phyloP scores from a whole-genome alignment of 805 yeast species.

The Wickerhamomyces xylosicus region DNA sequence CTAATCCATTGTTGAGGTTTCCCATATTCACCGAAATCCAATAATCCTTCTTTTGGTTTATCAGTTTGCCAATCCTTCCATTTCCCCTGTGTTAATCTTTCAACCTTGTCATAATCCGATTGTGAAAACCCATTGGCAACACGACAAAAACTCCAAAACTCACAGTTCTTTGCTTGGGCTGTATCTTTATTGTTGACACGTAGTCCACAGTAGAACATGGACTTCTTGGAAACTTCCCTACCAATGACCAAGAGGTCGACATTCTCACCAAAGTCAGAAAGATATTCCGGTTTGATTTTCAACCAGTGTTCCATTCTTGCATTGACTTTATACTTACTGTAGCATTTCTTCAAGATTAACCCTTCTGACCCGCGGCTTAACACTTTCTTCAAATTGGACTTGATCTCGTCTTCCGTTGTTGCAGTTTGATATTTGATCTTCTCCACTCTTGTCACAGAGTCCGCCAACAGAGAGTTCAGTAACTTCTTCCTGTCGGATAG shows the following conservation, averaged over 20 bases:
- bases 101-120: conserved; percentile 51
- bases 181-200: conserved; percentile 30
- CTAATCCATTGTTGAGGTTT: conserved; percentile 71
- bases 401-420: conserved; percentile 39
- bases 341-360: conserved; percentile 57
- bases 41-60: conserved; percentile 29
- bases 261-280: conserved; percentile 79
- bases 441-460: conserved; percentile 33
- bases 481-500: conserved; percentile 46
- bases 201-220: conserved; percentile 65
- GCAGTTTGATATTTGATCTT: conserved; percentile 32
- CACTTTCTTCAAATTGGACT: conserved; percentile 42
- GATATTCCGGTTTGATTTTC: conserved; percentile 85
- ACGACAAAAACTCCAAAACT: conserved; percentile 58
- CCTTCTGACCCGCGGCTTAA: conserved; percentile 71
- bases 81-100: conserved; percentile 42
- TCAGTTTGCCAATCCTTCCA: conserved; percentile 40
- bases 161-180: conserved; percentile 9
- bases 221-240: conserved; percentile 59
- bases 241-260: conserved; percentile 77
- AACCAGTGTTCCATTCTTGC: conserved; percentile 63
- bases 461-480: conserved; percentile 33
- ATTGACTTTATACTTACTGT: conserved; percentile 50
- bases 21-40: conserved; percentile 39
- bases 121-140: conserved; percentile 79